A percentile compares a stretch with the other conserved stretches of the same genome.
These are phyloP conservation scores for Vaccinium vitisidaea DNA, from an alignment of 148 eudicot species.

Conservation along the genomic window DNA sequence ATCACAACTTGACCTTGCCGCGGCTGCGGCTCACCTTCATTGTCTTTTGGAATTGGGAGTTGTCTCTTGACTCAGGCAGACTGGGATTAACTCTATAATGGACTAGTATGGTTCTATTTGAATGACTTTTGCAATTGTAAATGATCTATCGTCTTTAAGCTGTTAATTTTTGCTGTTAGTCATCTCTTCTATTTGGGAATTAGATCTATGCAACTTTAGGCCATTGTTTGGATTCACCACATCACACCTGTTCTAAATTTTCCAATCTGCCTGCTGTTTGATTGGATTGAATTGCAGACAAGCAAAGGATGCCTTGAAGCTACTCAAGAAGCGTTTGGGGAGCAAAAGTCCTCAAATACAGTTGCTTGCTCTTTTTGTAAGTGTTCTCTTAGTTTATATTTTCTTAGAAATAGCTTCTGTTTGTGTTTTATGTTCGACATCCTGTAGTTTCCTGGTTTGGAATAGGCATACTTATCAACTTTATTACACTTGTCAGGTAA, in stretches of 20 bases:
- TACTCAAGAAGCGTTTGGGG: constrained; percentile 77
- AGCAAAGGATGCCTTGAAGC: constrained; percentile 82
- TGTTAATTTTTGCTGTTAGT: not conserved
- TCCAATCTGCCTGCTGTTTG: not conserved
- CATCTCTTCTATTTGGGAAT: constrained; percentile 7
- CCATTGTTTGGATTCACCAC: not conserved
- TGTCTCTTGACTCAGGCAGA: not conserved
- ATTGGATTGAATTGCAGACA: constrained; percentile 55
- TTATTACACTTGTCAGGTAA: not conserved
- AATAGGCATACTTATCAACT: not conserved
- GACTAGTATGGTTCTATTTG: not conserved
- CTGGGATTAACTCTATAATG: not conserved
- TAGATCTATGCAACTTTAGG: not conserved
- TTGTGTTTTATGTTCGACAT: not conserved
- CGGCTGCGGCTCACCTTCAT: not conserved
- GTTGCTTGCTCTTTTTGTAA: constrained; percentile 77
- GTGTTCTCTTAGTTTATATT: constrained; percentile 26
- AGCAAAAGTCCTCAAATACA: constrained; percentile 72
- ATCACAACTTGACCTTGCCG: not conserved
- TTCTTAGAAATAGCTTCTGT: not conserved
- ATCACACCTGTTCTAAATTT: not conserved
- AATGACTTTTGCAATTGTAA: not conserved
- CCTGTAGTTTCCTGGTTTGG: not conserved
- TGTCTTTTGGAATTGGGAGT: not conserved
- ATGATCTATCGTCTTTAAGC: not conserved